Evolutionary conservation across 139 green algal genomes (phyloP).

Genomic region (Eudorina sp.): DNA sequence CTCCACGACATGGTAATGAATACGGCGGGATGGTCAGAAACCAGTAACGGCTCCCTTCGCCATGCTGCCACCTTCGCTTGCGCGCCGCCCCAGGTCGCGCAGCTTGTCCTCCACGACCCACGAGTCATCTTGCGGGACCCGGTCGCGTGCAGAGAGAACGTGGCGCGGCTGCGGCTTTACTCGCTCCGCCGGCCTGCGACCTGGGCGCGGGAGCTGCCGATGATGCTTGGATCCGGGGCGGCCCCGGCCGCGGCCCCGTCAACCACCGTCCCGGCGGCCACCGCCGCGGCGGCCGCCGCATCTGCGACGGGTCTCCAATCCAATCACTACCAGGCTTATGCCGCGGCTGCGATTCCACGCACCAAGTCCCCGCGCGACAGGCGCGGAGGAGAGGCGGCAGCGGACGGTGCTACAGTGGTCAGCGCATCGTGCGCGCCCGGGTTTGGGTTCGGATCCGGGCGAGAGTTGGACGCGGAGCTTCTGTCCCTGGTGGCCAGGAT

Average conservation of each 20-base stretch:
- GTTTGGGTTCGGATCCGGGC: background rate
- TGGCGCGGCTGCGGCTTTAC: slow-evolving; percentile 23
- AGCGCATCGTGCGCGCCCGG: background rate
- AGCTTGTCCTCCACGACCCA: background rate
- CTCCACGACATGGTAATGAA: no score
- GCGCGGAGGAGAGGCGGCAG: background rate
- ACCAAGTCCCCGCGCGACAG: no score
- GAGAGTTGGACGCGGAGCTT: slow-evolving; percentile 6
- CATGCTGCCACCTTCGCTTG: no score
- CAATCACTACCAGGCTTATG: no score
- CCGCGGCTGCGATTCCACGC: no score
- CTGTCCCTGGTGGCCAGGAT: slow-evolving; percentile 9
- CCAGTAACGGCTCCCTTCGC: no score
- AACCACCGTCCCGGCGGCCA: background rate
- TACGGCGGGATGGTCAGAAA: no score
- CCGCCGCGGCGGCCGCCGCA: no score
- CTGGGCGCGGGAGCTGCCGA: background rate
- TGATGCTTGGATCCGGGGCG: background rate
- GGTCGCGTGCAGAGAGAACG: background rate
- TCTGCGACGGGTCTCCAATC: no score
- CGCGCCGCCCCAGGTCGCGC: background rate
- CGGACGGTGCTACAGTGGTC: background rate
- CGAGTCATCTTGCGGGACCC: background rate
- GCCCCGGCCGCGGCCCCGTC: no score
- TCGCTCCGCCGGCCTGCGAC: background rate